Conservation (phyloP, 345 rosid genomes). For the Syzygium oleosum region DNA sequence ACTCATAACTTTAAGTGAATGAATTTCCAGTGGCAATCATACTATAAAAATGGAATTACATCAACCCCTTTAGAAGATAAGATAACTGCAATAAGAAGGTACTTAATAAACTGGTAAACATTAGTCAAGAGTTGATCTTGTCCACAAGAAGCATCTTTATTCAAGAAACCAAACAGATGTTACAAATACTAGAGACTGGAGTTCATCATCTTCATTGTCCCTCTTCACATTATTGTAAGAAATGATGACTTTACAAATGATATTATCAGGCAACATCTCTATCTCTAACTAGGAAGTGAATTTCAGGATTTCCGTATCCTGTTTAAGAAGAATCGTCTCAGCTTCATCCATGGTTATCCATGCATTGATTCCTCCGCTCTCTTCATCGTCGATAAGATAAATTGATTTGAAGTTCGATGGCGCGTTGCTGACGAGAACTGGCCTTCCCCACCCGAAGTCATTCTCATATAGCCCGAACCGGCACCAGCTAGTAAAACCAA, state of each 20-base stretch:
- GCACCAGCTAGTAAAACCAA: constrained; percentile 21
- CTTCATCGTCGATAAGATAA: constrained; percentile 25
- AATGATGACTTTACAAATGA: not conserved
- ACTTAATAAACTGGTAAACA: not conserved
- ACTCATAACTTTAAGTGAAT: not conserved
- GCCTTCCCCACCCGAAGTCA: constrained; percentile 56
- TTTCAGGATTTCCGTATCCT: not conserved
- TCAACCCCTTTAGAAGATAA: not conserved
- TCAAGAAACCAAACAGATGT: not conserved
- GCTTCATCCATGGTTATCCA: constrained; percentile 24
- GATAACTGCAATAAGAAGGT: not conserved
- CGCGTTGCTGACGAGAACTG: constrained; percentile 28
- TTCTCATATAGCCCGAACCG: constrained; percentile 27
- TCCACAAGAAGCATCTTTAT: not conserved
- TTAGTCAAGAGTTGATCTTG: not conserved
- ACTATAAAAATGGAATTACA: not conserved
- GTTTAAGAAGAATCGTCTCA: not conserved
- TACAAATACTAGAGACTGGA: not conserved
- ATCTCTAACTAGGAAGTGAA: not conserved
- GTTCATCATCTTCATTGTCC: not conserved
- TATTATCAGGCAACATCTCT: not conserved
- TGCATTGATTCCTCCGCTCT: constrained; percentile 32
- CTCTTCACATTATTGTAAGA: not conserved
- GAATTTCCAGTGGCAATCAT: not conserved
- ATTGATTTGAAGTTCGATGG: constrained; percentile 11